A percentile compares a stretch with the other conserved stretches of the same genome.
Conservation (phyloP, 2,329 filamentous ascomycete genomes). For the Sarocladium oryzae region DNA sequence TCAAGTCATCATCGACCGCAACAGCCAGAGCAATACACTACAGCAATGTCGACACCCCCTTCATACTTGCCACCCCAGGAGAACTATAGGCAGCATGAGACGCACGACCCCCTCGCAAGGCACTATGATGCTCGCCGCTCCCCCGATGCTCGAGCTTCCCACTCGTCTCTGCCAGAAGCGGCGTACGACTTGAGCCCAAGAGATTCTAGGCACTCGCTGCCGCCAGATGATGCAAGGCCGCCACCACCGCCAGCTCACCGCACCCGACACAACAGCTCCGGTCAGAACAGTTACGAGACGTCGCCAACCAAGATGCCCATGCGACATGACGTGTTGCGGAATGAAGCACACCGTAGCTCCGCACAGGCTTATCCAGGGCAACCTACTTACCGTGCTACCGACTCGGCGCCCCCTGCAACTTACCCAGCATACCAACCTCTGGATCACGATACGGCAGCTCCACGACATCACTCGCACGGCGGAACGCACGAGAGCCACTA, state of each 20-base stretch:
- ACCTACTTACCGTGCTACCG: conserved; percentile 45
- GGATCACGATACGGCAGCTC: conserved; percentile 28
- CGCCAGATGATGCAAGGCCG: conserved; percentile 39
- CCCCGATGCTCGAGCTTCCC: conserved; percentile 17
- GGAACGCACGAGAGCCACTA: conserved; percentile 37
- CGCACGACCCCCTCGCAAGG: conserved; percentile 9
- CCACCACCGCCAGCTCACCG: conserved; percentile 53
- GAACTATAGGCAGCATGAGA: background rate
- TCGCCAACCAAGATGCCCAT: conserved; percentile 42
- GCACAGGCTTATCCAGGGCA: conserved; percentile 45
- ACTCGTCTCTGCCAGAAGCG: conserved; percentile 25
- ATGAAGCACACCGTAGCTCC: conserved; percentile 50
- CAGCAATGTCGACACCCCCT: conserved; percentile 19
- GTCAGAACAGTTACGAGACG: conserved; percentile 34
- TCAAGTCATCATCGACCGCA: conserved; percentile 23
- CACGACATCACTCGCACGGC: conserved; percentile 47
- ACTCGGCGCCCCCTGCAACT: conserved; percentile 37
- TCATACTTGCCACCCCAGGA: conserved; percentile 9
- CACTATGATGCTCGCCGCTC: conserved; percentile 21
- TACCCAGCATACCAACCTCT: conserved; percentile 13
- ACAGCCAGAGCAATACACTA: conserved; percentile 31
- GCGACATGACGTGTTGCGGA: conserved; percentile 52
- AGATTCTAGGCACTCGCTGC: conserved; percentile 24
- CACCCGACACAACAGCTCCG: conserved; percentile 34
- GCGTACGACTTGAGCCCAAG: conserved; percentile 25